Evolutionary conservation across 192 early-diverging fungal species (phyloP).

Genomic region (Coemansia sp.): DNA sequence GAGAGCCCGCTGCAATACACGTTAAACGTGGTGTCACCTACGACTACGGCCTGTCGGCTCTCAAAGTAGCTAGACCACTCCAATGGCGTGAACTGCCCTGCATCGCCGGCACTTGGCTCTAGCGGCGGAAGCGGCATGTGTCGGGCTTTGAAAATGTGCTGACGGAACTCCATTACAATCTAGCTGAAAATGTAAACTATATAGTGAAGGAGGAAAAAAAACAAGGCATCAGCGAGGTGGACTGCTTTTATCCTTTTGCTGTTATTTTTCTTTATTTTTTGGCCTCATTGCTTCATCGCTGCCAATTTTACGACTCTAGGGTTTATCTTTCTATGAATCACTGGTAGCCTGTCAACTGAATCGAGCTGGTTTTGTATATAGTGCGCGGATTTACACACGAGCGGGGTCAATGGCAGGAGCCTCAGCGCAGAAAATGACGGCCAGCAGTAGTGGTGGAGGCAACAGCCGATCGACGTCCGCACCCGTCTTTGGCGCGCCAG

Average conservation of each 20-base stretch:
- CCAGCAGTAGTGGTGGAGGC: not conserved
- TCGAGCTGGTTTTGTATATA: not conserved
- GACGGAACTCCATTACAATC: slow-evolving; percentile 36
- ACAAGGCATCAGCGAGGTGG: too few relatives aligned
- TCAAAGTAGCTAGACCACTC: slow-evolving; percentile 61
- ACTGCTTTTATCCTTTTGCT: not conserved
- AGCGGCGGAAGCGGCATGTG: slow-evolving; percentile 29
- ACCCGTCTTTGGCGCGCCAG: not conserved
- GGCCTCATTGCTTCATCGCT: not conserved
- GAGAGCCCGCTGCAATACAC: slow-evolving; percentile 29
- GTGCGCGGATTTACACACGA: not conserved
- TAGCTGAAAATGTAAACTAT: not conserved
- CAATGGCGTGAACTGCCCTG: slow-evolving; percentile 34
- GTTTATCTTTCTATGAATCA: not conserved
- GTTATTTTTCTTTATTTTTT: not conserved
- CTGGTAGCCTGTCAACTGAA: not conserved
- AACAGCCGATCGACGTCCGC: not conserved
- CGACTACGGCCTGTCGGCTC: slow-evolving; percentile 22
- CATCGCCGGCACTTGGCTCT: slow-evolving; percentile 3
- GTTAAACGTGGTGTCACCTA: slow-evolving; percentile 49
- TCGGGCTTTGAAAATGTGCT: slow-evolving; percentile 49
- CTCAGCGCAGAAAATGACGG: slow-evolving; percentile 2
- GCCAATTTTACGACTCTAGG: not conserved
- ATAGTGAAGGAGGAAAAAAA: not conserved
- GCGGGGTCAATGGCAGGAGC: not conserved